phyloP scores from a whole-genome alignment of 1,284 basidiomycete species.

The Heterobasidion occidentale region DNA sequence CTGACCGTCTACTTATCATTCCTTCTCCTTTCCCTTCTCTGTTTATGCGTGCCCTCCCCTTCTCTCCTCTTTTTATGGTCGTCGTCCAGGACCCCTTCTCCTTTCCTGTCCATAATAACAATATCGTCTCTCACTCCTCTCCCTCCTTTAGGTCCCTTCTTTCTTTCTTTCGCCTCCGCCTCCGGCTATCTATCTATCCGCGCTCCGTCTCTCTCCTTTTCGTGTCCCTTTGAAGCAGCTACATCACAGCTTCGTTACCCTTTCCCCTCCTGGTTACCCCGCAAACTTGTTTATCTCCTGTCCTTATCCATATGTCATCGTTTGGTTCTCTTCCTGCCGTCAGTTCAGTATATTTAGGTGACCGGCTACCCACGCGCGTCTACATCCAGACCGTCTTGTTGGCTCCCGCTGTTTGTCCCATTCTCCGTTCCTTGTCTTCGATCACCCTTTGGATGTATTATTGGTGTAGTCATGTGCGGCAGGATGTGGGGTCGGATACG shows the following conservation, averaged over 20 bases:
- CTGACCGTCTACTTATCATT: not conserved
- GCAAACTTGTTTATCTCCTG: not conserved
- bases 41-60: not conserved
- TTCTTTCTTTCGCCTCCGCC: not conserved
- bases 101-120: not conserved
- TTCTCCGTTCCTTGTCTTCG: not conserved
- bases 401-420: not conserved
- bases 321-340: not conserved
- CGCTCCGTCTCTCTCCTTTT: not conserved
- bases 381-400: not conserved
- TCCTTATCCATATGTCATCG: not conserved
- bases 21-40: not conserved
- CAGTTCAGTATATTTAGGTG: not conserved
- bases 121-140: not conserved
- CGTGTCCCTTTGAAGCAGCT: not conserved
- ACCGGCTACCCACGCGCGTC: not conserved
- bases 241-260: not conserved
- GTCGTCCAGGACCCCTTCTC: not conserved
- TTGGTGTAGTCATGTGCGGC: constrained; percentile 4
- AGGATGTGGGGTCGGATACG: not conserved
- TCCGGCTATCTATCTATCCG: not conserved
- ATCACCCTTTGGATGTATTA: constrained; percentile 4
- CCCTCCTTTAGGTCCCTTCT: not conserved
- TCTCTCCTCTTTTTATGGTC: not conserved
- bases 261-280: not conserved